These are phyloP conservation scores for Testicularia cyperi DNA, from an alignment of 1,284 basidiomycete genomes.

Conservation along the genomic window DNA sequence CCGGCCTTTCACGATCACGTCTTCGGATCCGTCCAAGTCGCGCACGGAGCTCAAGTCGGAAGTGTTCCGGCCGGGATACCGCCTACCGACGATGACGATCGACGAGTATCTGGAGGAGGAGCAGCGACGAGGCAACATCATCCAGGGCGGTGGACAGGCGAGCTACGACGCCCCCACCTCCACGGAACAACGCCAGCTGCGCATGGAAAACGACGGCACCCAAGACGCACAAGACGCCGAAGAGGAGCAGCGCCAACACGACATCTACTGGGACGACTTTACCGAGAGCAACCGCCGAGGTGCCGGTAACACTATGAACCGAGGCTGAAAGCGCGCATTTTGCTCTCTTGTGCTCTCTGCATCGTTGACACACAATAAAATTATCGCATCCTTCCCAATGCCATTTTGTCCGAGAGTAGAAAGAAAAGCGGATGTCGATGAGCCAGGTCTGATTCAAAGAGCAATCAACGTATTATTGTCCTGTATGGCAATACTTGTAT, in stretches of 20 bases:
- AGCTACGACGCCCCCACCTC: constrained; percentile 20
- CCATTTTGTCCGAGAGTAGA: no score
- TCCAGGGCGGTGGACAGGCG: constrained; percentile 70
- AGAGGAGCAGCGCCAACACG: constrained; percentile 63
- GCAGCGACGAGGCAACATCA: constrained; percentile 77
- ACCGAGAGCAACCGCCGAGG: constrained; percentile 64
- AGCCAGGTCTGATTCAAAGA: no score
- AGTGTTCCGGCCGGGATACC: constrained; percentile 83
- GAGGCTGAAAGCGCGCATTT: constrained; percentile 64
- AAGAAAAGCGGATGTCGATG: no score
- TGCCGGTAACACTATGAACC: constrained; percentile 91
- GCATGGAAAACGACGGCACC: constrained; percentile 76
- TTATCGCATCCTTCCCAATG: no score
- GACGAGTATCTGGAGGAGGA: constrained; percentile 94
- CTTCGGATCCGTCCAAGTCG: constrained; percentile 66
- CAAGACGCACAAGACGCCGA: constrained; percentile 69
- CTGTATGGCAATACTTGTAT: no score
- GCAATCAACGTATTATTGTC: no score
- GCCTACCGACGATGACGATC: constrained; percentile 90
- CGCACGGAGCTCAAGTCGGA: constrained; percentile 69
- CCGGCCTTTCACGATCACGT: constrained; percentile 54
- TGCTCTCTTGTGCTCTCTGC: neutral
- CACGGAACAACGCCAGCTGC: constrained; percentile 61
- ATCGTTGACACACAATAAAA: neutral
- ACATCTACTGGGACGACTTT: constrained; percentile 49